Conservation (phyloP, 1,139 yeast genomes). For the Geotrichum reessii region DNA sequence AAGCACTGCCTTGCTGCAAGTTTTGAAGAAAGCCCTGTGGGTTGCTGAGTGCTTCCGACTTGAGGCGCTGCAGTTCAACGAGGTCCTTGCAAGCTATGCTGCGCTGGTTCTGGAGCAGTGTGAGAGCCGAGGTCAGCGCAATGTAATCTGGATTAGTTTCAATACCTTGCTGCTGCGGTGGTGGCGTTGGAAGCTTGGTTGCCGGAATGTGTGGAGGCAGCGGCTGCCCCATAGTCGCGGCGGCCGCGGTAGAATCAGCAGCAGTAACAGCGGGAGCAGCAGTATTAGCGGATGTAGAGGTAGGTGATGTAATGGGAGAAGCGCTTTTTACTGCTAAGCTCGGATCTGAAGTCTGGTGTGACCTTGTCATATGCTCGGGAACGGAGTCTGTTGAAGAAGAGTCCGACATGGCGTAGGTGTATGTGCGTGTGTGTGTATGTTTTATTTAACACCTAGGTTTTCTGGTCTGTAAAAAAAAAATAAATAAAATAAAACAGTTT, state of each 20-base stretch:
- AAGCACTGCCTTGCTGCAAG: neutral
- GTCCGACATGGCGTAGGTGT: too few relatives aligned
- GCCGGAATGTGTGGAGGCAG: neutral
- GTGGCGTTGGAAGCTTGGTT: constrained; percentile 11
- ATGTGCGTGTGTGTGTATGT: too few relatives aligned
- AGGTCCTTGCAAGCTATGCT: constrained; percentile 28
- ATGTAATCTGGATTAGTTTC: constrained; percentile 30
- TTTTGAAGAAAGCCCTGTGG: constrained; percentile 25
- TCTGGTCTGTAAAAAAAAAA: too few relatives aligned
- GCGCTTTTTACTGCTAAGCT: too few relatives aligned
- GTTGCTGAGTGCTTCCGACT: constrained; percentile 27
- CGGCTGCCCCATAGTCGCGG: neutral
- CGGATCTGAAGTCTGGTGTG: too few relatives aligned
- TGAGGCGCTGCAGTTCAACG: constrained; percentile 25
- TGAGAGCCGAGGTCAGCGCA: constrained; percentile 32
- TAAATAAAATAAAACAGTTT: too few relatives aligned
- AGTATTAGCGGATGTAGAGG: too few relatives aligned
- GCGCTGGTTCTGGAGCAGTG: constrained; percentile 28
- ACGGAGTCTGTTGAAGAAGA: too few relatives aligned
- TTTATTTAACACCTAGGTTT: too few relatives aligned
- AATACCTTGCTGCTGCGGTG: neutral
- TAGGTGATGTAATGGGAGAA: too few relatives aligned
- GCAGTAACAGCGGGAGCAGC: too few relatives aligned
- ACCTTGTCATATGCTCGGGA: too few relatives aligned
- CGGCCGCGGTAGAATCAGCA: neutral